Evolutionary conservation across 495 filamentous ascomycete genomes (phyloP).

Genomic region (Chlorociboria aeruginascens): DNA sequence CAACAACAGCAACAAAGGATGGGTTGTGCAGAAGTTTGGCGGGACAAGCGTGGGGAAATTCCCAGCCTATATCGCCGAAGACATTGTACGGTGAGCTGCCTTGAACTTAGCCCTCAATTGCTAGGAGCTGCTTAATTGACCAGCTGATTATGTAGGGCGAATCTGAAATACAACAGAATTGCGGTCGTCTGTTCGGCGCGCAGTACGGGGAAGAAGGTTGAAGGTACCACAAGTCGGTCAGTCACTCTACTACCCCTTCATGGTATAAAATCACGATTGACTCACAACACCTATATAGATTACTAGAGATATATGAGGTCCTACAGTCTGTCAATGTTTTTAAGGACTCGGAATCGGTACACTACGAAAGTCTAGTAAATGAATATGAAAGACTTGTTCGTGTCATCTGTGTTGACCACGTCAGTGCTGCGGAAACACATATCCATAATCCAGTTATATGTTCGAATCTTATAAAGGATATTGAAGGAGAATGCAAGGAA

Average conservation of each 20-base stretch:
- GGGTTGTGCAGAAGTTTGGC: constrained; percentile 82
- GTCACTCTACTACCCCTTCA: constrained; percentile 21
- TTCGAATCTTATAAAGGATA: constrained; percentile 41
- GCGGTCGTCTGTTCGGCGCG: constrained; percentile 89
- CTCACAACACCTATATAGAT: constrained; percentile 18
- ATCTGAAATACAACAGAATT: constrained; percentile 53
- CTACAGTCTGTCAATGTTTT: constrained; percentile 57
- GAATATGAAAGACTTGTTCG: constrained; percentile 60
- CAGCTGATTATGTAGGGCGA: constrained; percentile 37
- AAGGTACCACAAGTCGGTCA: constrained; percentile 91
- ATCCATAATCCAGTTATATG: constrained; percentile 50
- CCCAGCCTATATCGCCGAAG: constrained; percentile 55
- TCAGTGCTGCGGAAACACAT: constrained; percentile 49
- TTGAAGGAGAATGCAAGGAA: constrained; percentile 60
- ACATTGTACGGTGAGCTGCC: constrained; percentile 56
- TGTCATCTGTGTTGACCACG: constrained; percentile 64
- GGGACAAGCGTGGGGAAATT: constrained; percentile 68
- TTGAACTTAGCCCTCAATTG: background rate
- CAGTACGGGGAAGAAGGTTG: constrained; percentile 79
- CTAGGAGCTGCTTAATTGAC: background rate
- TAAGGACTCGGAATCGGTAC: constrained; percentile 44
- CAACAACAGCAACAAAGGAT: constrained; percentile 21
- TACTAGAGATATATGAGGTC: constrained; percentile 47
- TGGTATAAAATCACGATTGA: too few relatives aligned
- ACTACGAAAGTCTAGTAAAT: constrained; percentile 53